Conservation (phyloP, 2,329 filamentous ascomycete genomes). For the Pseudonectria foliicola region DNA sequence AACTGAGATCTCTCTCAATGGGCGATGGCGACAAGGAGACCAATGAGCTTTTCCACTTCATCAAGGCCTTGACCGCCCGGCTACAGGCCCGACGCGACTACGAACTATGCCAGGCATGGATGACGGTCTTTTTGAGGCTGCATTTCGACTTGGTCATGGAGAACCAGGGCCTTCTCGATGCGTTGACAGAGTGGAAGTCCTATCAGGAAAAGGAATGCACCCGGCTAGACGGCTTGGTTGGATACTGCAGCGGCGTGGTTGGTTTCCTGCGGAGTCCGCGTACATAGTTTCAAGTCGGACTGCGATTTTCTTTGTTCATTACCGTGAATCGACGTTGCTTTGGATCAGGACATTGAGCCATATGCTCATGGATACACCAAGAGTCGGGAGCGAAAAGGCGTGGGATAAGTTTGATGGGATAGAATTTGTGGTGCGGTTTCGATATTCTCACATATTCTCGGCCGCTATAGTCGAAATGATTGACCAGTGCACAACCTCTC, state of each 20-base stretch:
- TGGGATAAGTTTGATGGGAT: no score
- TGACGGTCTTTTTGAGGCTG: conserved; percentile 83
- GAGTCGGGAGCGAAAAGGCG: no score
- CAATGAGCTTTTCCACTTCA: conserved; percentile 72
- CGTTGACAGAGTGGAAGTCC: conserved; percentile 61
- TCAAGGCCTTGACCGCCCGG: conserved; percentile 68
- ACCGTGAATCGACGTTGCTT: no score
- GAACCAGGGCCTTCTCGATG: conserved; percentile 46
- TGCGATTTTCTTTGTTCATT: not conserved
- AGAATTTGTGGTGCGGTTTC: no score
- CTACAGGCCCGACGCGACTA: conserved; percentile 71
- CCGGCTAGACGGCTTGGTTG: conserved; percentile 68
- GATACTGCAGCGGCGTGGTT: conserved; percentile 82
- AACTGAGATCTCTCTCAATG: conserved; percentile 69
- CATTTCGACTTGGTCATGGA: conserved; percentile 56
- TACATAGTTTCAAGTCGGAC: conserved; percentile 28
- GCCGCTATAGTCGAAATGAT: not conserved
- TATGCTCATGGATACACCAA: no score
- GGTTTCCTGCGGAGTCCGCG: conserved; percentile 65
- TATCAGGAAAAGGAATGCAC: conserved; percentile 65
- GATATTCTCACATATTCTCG: not conserved
- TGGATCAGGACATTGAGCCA: no score
- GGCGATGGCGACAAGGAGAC: conserved; percentile 40
- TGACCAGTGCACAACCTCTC: no score
- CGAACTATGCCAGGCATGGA: conserved; percentile 93